Conservation (phyloP, 176 grass and related monocot species). For the Triticum timopheevii region DNA sequence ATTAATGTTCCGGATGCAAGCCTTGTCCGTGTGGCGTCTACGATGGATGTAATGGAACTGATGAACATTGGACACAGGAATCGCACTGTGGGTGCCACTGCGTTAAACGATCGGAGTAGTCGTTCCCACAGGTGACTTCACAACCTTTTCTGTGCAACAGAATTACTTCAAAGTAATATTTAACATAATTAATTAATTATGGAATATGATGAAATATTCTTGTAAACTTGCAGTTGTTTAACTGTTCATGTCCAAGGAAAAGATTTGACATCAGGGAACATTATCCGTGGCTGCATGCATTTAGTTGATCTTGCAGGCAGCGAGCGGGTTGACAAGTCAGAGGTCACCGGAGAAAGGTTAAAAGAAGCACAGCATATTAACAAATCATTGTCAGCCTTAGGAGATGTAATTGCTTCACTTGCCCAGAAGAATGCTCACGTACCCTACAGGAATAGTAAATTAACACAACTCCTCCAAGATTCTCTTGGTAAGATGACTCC, state of each 20-base stretch:
- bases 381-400: slow-evolving; percentile 93
- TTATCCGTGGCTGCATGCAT: slow-evolving; percentile 96
- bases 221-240: slow-evolving; percentile 72
- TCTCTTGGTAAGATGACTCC: slow-evolving; percentile 79
- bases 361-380: slow-evolving; percentile 99
- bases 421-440: slow-evolving; percentile 88
- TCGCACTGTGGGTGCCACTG: slow-evolving; percentile 86
- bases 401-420: slow-evolving; percentile 96
- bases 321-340: slow-evolving; percentile 95
- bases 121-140: slow-evolving; percentile 88
- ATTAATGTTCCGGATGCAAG: slow-evolving; percentile 93
- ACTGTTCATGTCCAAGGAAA: slow-evolving; percentile 98
- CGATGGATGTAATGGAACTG: slow-evolving; percentile 86
- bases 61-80: slow-evolving; percentile 96
- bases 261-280: slow-evolving; percentile 75
- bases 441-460: slow-evolving; percentile 98
- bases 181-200: neutral
- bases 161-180: slow-evolving; percentile 18
- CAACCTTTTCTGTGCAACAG: neutral
- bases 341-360: slow-evolving; percentile 88
- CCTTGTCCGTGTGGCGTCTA: slow-evolving; percentile 71
- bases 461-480: slow-evolving; percentile 98
- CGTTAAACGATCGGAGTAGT: slow-evolving; percentile 94
- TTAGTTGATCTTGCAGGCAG: slow-evolving; percentile 99
- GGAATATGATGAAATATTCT: slow-evolving; percentile 35